Conservation (phyloP, 2,329 filamentous ascomycete genomes). For the Arthrobotrys sinensis region DNA sequence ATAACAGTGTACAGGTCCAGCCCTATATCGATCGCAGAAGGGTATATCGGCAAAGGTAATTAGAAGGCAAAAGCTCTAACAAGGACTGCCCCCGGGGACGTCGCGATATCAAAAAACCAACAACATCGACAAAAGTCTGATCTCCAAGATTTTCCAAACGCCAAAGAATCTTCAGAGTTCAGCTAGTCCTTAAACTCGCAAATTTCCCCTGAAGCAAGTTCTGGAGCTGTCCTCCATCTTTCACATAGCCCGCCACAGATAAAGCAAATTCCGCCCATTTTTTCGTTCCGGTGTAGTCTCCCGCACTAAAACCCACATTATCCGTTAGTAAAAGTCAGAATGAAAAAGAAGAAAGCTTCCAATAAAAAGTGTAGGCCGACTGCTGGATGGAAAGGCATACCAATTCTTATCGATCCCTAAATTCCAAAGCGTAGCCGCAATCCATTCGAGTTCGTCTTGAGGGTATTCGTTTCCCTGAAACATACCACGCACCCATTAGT, state of each 20-base stretch:
- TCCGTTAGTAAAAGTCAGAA: constrained; percentile 72
- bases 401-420: constrained; percentile 64
- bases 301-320: constrained; percentile 76
- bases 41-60: not conserved
- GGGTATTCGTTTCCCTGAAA: constrained; percentile 71
- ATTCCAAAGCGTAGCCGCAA: constrained; percentile 70
- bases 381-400: too few species aligned
- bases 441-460: constrained; percentile 79
- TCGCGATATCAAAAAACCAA: not conserved
- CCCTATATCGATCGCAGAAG: not conserved
- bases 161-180: not conserved
- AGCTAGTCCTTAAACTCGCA: constrained; percentile 41
- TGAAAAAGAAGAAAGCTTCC: too few species aligned
- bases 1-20: constrained; percentile 2
- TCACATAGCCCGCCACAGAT: constrained; percentile 74
- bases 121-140: not conserved
- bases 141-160: not conserved
- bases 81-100: not conserved
- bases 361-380: too few species aligned
- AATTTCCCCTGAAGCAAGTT: constrained; percentile 70
- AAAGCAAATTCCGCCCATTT: constrained; percentile 77
- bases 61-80: not conserved
- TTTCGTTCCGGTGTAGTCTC: constrained; percentile 73
- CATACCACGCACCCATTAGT: constrained; percentile 63
- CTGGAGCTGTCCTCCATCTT: constrained; percentile 72